Conservation (phyloP, 495 filamentous ascomycete genomes). For the Tuber umbilicatum region DNA sequence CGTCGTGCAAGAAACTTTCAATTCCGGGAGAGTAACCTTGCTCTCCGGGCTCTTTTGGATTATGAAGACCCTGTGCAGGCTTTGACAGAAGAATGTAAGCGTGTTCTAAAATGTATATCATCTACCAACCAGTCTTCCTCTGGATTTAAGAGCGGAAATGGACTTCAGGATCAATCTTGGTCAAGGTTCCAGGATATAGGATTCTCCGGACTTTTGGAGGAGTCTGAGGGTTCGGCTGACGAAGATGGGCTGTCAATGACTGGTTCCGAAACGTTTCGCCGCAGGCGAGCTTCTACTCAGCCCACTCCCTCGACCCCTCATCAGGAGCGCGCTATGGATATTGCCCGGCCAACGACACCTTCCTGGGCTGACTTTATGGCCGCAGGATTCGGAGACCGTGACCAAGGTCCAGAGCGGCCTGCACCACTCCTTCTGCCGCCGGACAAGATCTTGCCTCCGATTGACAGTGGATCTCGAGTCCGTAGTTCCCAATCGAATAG, state of each 20-base stretch:
- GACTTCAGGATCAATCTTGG: conserved; percentile 80
- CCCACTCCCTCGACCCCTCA: conserved; percentile 29
- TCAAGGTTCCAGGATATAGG: conserved; percentile 94
- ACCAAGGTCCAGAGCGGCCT: conserved; percentile 48
- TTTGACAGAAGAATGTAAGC: conserved; percentile 84
- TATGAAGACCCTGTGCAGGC: conserved; percentile 85
- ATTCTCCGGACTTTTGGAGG: conserved; percentile 71
- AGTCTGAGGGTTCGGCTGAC: conserved; percentile 54
- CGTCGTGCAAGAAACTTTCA: conserved; percentile 91
- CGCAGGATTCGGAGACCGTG: conserved; percentile 62
- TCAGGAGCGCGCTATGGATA: conserved; percentile 46
- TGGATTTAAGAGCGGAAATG: conserved; percentile 60
- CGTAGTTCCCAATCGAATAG: conserved; percentile 85
- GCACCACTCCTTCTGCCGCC: conserved; percentile 71
- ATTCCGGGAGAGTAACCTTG: conserved; percentile 79
- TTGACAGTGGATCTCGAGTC: conserved; percentile 61
- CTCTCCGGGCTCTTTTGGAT: conserved; percentile 72
- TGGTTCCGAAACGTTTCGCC: conserved; percentile 28
- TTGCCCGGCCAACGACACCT: conserved; percentile 83
- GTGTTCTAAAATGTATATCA: conserved; percentile 82
- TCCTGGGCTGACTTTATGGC: conserved; percentile 98
- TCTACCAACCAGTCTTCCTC: conserved; percentile 75
- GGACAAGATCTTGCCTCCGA: conserved; percentile 83
- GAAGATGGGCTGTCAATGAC: conserved; percentile 45
- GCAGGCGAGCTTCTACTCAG: conserved; percentile 39